These are phyloP conservation scores for Trichocomaceae sp. DNA, from an alignment of 2,329 filamentous ascomycete genomes.

Conservation along the genomic window DNA sequence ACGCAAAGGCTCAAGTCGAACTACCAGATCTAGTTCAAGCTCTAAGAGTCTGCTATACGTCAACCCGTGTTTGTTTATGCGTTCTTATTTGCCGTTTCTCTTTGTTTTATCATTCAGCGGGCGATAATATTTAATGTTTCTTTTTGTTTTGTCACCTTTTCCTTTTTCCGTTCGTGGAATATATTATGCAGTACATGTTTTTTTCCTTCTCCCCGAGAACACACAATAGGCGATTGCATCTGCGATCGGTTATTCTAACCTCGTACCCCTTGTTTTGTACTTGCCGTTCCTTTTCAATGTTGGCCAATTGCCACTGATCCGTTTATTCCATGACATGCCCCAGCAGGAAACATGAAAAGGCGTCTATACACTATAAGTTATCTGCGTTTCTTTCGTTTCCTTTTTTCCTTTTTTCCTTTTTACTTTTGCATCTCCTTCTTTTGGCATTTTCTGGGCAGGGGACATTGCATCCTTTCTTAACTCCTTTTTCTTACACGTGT, in stretches of 20 bases:
- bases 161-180: slow-evolving; percentile 8
- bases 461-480: slow-evolving; percentile 10
- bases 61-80: neutral
- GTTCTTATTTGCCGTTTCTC: neutral
- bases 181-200: slow-evolving; percentile 10
- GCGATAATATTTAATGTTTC: slow-evolving; percentile 9
- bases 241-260: neutral
- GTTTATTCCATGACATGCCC: neutral
- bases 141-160: neutral
- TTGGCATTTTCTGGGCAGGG: slow-evolving; percentile 12
- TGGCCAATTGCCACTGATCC: neutral
- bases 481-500: neutral
- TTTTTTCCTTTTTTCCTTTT: neutral
- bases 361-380: neutral
- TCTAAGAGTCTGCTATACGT: neutral
- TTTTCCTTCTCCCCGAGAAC: neutral
- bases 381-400: neutral
- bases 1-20: slow-evolving; percentile 36
- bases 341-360: neutral
- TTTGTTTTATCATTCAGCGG: slow-evolving; percentile 9
- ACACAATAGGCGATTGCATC: slow-evolving; percentile 3
- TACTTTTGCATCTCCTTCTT: neutral
- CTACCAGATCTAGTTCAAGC: slow-evolving; percentile 33
- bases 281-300: neutral
- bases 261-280: neutral